Percentiles rank a stretch among this genome's conserved stretches.
Conservation (phyloP, 768 basidiomycete genomes). For the Nidularia pulvinata region DNA sequence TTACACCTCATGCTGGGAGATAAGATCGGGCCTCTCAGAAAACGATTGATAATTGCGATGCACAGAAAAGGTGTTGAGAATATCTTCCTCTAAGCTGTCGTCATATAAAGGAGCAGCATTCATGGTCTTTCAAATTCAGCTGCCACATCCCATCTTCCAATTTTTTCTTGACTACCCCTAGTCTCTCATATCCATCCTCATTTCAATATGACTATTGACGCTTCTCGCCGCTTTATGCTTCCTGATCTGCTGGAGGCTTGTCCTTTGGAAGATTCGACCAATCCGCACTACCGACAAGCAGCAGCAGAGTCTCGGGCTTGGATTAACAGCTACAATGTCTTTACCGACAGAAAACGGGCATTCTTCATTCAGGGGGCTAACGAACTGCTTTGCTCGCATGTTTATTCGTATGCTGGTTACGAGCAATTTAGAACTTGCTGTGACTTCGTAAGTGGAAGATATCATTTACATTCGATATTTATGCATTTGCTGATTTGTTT, state of each 20-base stretch:
- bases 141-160: too few relatives aligned
- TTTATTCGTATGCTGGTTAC: slow-evolving; percentile 57
- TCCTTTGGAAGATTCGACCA: slow-evolving; percentile 45
- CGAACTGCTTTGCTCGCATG: slow-evolving; percentile 61
- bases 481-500: too few relatives aligned
- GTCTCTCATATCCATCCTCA: neutral
- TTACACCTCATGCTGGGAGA: too few relatives aligned
- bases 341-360: slow-evolving; percentile 60
- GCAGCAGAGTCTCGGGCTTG: slow-evolving; percentile 59
- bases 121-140: too few relatives aligned
- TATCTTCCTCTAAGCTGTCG: too few relatives aligned
- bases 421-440: slow-evolving; percentile 60
- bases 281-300: slow-evolving; percentile 56
- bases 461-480: too few relatives aligned
- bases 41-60: too few relatives aligned
- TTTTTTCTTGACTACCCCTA: neutral
- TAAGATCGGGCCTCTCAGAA: too few relatives aligned
- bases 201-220: neutral
- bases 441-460: slow-evolving; percentile 45
- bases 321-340: slow-evolving; percentile 59
- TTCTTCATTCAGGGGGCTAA: slow-evolving; percentile 63
- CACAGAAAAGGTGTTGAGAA: too few relatives aligned
- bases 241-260: slow-evolving; percentile 55
- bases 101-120: too few relatives aligned
- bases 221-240: slow-evolving; percentile 40